Evolutionary conservation across 2,329 filamentous ascomycete species (phyloP).

Genomic region (Emericellopsis cladophorae): DNA sequence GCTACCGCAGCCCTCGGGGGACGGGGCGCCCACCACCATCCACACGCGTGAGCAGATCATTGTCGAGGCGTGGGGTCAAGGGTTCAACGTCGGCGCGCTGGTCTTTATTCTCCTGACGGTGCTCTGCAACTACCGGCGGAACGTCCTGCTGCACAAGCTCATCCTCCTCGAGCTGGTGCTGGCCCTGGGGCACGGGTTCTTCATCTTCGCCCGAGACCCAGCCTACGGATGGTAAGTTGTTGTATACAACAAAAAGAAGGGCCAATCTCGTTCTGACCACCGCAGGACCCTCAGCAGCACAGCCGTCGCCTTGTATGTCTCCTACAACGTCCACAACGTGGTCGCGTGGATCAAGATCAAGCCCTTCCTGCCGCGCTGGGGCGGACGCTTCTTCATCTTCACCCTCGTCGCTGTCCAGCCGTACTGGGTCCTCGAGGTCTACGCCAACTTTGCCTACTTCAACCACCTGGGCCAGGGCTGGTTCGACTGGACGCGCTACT

Average conservation of each 20-base stretch:
- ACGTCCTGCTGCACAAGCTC: constrained; percentile 6
- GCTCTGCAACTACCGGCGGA: constrained; percentile 6
- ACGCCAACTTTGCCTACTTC: constrained; percentile 7
- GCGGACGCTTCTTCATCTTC: constrained; percentile 5
- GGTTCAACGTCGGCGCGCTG: constrained; percentile 5
- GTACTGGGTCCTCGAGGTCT: constrained; percentile 6
- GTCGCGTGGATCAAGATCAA: constrained; percentile 7
- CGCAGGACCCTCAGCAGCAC: constrained; percentile 5
- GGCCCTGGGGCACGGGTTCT: constrained; percentile 5
- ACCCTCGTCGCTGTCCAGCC: constrained; percentile 5
- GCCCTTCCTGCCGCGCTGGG: constrained; percentile 7
- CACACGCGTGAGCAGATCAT: constrained; percentile 3
- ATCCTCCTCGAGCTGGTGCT: constrained; percentile 7
- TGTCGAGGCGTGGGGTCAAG: constrained; percentile 6
- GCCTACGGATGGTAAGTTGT: constrained; percentile 4
- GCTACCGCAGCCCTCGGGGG: too few species aligned
- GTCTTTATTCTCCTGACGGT: constrained; percentile 5
- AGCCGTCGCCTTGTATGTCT: constrained; percentile 5
- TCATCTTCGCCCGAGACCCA: constrained; percentile 5
- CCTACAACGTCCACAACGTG: constrained; percentile 6
- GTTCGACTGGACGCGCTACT: constrained; percentile 4
- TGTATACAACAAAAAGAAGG: background rate
- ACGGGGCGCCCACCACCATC: background rate
- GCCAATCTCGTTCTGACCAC: background rate
- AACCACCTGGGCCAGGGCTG: constrained; percentile 3